Percentiles rank a stretch among this genome's conserved stretches.
phyloP scores from a whole-genome alignment of 305 asterid genomes.

The Stenogyne calaminthoides region DNA sequence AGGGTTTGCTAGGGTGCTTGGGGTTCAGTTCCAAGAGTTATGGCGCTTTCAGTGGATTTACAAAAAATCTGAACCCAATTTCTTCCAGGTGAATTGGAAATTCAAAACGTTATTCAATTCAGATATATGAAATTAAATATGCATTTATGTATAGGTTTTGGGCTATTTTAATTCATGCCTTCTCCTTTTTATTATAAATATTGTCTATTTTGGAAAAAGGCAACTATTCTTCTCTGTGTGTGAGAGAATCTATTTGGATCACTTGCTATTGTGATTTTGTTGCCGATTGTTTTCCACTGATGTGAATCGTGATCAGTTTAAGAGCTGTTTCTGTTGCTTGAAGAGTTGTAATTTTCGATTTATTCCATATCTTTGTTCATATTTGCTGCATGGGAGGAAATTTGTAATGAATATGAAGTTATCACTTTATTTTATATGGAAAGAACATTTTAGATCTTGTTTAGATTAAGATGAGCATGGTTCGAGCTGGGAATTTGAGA shows the following conservation, averaged over 20 bases:
- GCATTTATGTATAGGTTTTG: slow-evolving; percentile 29
- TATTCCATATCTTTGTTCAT: neutral
- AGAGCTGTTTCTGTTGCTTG: neutral
- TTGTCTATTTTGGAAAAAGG: neutral
- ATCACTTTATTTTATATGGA: neutral
- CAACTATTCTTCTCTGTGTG: neutral
- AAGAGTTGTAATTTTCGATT: neutral
- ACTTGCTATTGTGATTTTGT: slow-evolving; percentile 17
- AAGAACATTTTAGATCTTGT: neutral
- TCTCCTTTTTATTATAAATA: neutral
- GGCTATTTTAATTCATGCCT: neutral
- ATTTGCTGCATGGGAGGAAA: slow-evolving; percentile 10
- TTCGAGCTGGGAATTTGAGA: too few relatives aligned
- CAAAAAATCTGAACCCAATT: slow-evolving; percentile 48
- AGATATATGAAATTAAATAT: neutral
- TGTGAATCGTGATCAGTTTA: neutral
- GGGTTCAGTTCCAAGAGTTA: slow-evolving; percentile 57
- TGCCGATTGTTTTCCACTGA: slow-evolving; percentile 5
- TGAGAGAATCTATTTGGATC: slow-evolving; percentile 22
- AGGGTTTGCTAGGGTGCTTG: slow-evolving; percentile 55
- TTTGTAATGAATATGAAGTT: neutral
- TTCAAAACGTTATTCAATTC: neutral
- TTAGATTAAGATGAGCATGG: too few relatives aligned
- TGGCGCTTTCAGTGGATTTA: slow-evolving; percentile 49
- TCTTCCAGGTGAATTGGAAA: slow-evolving; percentile 45